A percentile compares a stretch with the other conserved stretches of the same genome.
These are phyloP conservation scores for Xylariaceae sp. DNA, from an alignment of 2,329 filamentous ascomycete genomes.

Conservation along the genomic window DNA sequence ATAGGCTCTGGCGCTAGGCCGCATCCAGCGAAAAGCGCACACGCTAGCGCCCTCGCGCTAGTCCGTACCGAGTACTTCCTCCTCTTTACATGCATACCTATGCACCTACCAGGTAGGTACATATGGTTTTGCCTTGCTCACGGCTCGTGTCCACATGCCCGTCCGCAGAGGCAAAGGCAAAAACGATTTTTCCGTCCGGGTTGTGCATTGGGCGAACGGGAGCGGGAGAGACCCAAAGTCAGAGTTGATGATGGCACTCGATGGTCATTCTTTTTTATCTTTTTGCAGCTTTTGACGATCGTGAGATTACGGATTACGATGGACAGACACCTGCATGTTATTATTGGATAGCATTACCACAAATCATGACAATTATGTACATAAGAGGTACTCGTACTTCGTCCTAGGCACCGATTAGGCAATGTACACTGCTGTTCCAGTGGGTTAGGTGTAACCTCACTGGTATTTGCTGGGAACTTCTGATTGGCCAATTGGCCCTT, in stretches of 20 bases:
- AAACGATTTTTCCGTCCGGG: not conserved
- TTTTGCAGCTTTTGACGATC: not conserved
- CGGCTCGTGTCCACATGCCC: not conserved
- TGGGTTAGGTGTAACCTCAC: not conserved
- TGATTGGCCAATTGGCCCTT: slow-evolving; percentile 17
- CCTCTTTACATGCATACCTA: not conserved
- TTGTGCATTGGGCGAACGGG: not conserved
- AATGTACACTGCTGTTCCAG: no score
- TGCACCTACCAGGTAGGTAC: not conserved
- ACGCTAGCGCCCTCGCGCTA: no score
- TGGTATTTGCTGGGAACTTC: not conserved
- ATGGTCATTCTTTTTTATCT: not conserved
- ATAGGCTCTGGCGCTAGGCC: not conserved
- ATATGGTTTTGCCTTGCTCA: not conserved
- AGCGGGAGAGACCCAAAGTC: not conserved
- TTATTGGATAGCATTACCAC: no score
- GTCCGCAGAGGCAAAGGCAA: not conserved
- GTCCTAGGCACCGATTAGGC: no score
- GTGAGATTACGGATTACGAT: no score
- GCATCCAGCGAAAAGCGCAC: no score
- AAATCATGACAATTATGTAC: no score
- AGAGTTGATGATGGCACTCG: not conserved
- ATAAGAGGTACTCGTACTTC: no score
- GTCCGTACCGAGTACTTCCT: not conserved
- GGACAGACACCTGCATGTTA: no score